These are phyloP conservation scores for Gossypium davidsonii DNA, from an alignment of 441 rosid genomes.

Conservation along the genomic window DNA sequence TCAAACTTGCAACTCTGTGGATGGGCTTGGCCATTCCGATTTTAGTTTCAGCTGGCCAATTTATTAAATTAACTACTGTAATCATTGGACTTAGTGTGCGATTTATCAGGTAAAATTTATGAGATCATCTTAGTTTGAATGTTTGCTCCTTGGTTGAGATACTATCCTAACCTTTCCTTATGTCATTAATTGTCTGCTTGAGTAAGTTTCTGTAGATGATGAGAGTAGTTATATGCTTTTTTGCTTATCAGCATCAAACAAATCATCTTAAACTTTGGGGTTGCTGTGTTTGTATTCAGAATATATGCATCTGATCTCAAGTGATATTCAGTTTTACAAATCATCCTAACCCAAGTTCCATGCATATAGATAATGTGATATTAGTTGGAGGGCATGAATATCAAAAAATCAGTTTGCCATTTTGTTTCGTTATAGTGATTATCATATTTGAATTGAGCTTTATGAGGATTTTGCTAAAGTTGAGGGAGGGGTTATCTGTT, in stretches of 20 bases:
- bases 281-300: not conserved
- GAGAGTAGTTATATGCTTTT: not conserved
- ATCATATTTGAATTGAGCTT: too few species aligned
- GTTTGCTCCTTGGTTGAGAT: constrained; percentile 5
- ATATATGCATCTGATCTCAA: too few species aligned
- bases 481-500: too few species aligned
- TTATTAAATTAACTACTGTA: constrained; percentile 50
- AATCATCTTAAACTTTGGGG: not conserved
- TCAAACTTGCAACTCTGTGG: constrained; percentile 81
- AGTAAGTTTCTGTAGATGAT: not conserved
- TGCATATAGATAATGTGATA: too few species aligned
- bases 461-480: too few species aligned
- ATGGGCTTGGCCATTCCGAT: constrained; percentile 67
- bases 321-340: too few species aligned
- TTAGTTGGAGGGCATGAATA: too few species aligned
- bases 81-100: constrained; percentile 64
- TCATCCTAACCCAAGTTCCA: too few species aligned
- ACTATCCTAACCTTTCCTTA: not conserved
- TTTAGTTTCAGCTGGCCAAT: constrained; percentile 61
- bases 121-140: not conserved
- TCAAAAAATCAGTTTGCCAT: too few species aligned
- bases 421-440: too few species aligned
- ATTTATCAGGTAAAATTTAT: constrained; percentile 58
- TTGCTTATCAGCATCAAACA: not conserved
- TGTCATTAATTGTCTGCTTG: not conserved